Conservation (phyloP, 208 protist species). For the Acanthamoeba lenticulata region DNA sequence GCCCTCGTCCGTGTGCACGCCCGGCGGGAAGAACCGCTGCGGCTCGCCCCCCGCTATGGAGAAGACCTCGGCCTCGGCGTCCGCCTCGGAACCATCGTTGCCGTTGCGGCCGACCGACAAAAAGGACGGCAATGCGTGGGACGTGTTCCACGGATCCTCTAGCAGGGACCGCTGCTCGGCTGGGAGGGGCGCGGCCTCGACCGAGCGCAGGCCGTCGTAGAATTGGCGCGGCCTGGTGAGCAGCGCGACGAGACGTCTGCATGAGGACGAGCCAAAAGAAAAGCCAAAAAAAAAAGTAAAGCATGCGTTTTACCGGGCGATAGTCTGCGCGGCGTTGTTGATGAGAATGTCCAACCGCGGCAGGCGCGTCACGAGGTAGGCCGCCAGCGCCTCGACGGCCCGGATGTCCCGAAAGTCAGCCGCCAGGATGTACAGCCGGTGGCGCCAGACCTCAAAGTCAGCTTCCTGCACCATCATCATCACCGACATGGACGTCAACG, state of each 20-base stretch:
- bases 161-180: neutral
- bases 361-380: conserved; percentile 72
- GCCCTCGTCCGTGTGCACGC: neutral
- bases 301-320: neutral
- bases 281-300: no score
- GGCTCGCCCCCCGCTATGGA: conserved; percentile 39
- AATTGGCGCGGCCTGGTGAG: conserved; percentile 90
- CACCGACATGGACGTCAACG: no score
- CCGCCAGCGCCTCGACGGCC: conserved; percentile 85
- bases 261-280: conserved; percentile 71
- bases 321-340: neutral
- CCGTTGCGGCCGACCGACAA: conserved; percentile 66
- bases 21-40: neutral
- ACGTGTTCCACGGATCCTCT: no score
- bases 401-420: conserved; percentile 95
- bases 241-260: conserved; percentile 82
- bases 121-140: neutral
- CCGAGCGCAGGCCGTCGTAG: conserved; percentile 92
- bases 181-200: conserved; percentile 73
- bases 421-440: conserved; percentile 92
- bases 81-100: neutral
- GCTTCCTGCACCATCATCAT: conserved; percentile 87
- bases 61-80: neutral
- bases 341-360: conserved; percentile 34
- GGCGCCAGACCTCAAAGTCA: conserved; percentile 92